Evolutionary conservation across 2,329 filamentous ascomycete species (phyloP), one percentile per base, ranked within the genome.

Genomic region (Pezicula neosporulosa): DNA sequence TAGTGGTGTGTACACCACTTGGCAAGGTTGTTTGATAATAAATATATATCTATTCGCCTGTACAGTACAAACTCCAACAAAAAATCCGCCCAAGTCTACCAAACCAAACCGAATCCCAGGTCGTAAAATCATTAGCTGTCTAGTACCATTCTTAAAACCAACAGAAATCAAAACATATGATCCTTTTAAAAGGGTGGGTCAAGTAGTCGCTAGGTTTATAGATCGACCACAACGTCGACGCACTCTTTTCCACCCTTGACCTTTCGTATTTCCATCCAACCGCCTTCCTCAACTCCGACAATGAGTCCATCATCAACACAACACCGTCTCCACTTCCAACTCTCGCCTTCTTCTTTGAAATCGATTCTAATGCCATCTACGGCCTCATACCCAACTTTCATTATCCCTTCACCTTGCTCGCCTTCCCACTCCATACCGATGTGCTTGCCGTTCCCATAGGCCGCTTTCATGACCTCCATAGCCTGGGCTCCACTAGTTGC

Each of bases 301-400:
- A 96, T 95, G 48, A 87, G 90, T 3, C 93, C 93, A 68, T 97
- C 93, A n/a, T 97, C 93, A n/a, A 97, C 77, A 66, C 93, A 97
- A 13, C 96, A 80, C 63, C 92, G 83, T 54, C 93, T 77, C 91
- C 91, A 97, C 48, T 83, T 75, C 56, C 59, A 63, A 43, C 72
- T 73, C 19, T 92, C 84, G 21, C 73, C 74, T n/a, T 90, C 83
- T 15, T 80, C 73, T 62, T 94, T 89, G 35, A 90, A 83, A 15
- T 80, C 77, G 44, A 97, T 82, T 52, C 72, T 76, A 16, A 96
- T 59, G 47, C 80, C 80, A 2, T 87, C 80, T 6, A 94, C 77
- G 49, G 82, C 78, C 16, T 87, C 81, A 65, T 97, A 97, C 0
- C 77, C 77, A 1, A 97, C 86, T 15, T 82, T 74, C 64, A 86